Conservation (phyloP, 1,284 basidiomycete species). For the Ceratobasidium papillatum region DNA sequence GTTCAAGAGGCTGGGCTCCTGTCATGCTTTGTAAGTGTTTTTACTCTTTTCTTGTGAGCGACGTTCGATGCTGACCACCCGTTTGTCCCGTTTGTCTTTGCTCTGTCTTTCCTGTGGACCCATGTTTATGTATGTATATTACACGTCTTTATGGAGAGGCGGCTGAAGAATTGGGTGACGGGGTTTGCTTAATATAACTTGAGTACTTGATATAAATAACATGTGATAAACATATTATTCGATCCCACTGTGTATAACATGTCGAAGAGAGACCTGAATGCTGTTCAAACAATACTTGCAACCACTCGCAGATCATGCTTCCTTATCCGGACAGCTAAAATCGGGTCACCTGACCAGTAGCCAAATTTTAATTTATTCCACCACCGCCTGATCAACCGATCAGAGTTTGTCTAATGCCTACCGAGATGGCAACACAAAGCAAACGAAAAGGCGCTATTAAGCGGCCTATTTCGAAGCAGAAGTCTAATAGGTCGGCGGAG, state of each 20-base stretch:
- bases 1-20: constrained; percentile 15
- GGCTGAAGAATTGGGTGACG: no score
- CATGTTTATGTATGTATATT: no score
- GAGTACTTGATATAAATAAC: no score
- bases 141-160: no score
- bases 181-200: no score
- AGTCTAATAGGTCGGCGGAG: constrained; percentile 15
- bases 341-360: constrained; percentile 11
- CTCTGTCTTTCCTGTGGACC: no score
- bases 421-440: not conserved
- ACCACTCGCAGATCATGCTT: not conserved
- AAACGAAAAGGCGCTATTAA: not conserved
- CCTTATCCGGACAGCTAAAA: not conserved
- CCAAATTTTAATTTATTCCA: constrained; percentile 1
- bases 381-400: not conserved
- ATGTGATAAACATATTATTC: no score
- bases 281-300: not conserved
- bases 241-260: no score
- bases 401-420: not conserved
- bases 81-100: no score
- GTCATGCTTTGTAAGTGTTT: constrained; percentile 6
- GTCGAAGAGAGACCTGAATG: not conserved
- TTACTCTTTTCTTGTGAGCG: not conserved
- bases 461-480: constrained; percentile 1
- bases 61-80: no score